Evolutionary conservation across 108 stramenopile genomes (phyloP).

Genomic region (Nannochloropsis granulata): DNA sequence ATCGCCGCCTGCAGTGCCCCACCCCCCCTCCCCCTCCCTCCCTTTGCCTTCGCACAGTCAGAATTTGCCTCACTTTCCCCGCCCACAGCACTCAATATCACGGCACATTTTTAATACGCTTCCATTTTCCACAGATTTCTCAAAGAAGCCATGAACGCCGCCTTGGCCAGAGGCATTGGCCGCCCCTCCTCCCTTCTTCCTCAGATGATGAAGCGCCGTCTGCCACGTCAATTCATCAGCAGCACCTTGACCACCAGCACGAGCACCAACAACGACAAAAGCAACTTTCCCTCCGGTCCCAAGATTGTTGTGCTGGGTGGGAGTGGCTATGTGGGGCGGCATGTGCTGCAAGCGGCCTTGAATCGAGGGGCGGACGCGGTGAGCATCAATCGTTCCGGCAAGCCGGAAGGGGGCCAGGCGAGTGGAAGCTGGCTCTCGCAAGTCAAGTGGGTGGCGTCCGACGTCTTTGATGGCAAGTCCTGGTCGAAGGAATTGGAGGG

Average conservation of each 20-base stretch:
- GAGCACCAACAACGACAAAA: background rate
- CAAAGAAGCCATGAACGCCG: too few relatives aligned
- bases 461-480: conserved; percentile 41
- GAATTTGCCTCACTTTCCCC: too few relatives aligned
- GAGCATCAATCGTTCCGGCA: conserved; percentile 47
- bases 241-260: background rate
- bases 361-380: conserved; percentile 36
- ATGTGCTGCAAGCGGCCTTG: conserved; percentile 46
- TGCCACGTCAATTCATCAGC: too few relatives aligned
- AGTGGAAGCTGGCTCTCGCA: conserved; percentile 15
- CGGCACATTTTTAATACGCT: too few relatives aligned
- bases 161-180: too few relatives aligned
- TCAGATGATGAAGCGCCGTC: too few relatives aligned
- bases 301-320: conserved; percentile 53
- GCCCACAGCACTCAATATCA: too few relatives aligned
- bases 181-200: too few relatives aligned
- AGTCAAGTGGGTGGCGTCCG: conserved; percentile 46
- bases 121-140: too few relatives aligned
- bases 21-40: too few relatives aligned
- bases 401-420: conserved; percentile 9
- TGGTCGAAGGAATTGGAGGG: conserved; percentile 38
- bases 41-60: too few relatives aligned
- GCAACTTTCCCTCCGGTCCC: background rate
- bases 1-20: too few relatives aligned
- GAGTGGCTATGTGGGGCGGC: conserved; percentile 59